These are phyloP conservation scores for Primulina eburnea DNA, from an alignment of 257 asterid species.

Conservation along the genomic window DNA sequence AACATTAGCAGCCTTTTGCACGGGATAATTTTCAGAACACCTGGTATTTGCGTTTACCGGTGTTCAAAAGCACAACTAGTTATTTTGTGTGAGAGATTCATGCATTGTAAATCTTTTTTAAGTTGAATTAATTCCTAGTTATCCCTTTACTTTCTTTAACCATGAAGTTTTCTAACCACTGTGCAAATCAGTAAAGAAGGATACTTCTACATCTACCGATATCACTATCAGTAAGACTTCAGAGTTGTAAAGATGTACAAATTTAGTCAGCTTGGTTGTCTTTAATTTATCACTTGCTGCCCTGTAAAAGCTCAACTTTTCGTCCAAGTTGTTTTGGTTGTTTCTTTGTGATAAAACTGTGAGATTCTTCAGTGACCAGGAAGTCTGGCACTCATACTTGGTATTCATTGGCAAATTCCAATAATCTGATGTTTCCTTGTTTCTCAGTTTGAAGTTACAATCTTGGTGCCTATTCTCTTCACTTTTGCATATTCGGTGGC, in stretches of 20 bases:
- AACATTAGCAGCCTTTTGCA: slow-evolving; percentile 31
- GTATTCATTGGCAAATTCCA: background rate
- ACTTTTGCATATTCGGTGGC: background rate
- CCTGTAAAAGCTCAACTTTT: background rate
- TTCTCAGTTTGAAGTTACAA: background rate
- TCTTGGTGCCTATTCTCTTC: background rate
- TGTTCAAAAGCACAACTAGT: slow-evolving; percentile 17
- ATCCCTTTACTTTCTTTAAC: background rate
- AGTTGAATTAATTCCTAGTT: background rate
- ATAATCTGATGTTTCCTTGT: background rate
- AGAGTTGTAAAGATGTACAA: background rate
- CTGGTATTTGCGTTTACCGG: slow-evolving; percentile 22
- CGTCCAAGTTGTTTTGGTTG: background rate
- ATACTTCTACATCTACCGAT: background rate
- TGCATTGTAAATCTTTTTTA: no score
- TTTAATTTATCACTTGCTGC: background rate
- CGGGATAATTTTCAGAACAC: slow-evolving; percentile 46
- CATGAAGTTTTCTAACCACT: background rate
- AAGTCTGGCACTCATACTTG: background rate
- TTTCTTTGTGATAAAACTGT: background rate
- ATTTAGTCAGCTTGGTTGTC: no score
- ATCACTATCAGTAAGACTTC: background rate
- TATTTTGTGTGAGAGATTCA: slow-evolving; percentile 13
- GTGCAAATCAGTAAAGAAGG: background rate
- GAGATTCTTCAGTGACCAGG: background rate